Percentiles rank a stretch among this genome's conserved stretches.
phyloP scores from a whole-genome alignment of 2,329 filamentous ascomycete species.

The Basipetospora chlamydospora region DNA sequence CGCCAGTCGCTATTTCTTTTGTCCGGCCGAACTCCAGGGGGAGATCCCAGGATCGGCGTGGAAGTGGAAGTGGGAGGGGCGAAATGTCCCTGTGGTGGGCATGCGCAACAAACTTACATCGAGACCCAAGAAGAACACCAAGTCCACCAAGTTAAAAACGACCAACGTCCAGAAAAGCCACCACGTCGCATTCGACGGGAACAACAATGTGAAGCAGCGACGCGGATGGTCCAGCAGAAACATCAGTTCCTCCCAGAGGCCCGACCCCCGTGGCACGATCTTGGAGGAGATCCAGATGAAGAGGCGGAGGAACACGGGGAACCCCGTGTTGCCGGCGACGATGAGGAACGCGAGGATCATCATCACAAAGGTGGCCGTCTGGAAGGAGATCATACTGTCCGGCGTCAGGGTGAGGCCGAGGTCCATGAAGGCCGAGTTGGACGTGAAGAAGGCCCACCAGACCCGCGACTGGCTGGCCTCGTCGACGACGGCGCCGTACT shows the following conservation, averaged over 20 bases:
- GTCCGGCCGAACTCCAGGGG: too few relatives aligned
- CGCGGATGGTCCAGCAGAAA: slow-evolving; percentile 91
- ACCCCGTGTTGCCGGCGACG: slow-evolving; percentile 88
- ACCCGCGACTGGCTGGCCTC: slow-evolving; percentile 45
- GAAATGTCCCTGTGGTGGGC: not conserved
- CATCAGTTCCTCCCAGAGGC: slow-evolving; percentile 74
- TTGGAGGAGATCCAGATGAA: slow-evolving; percentile 74
- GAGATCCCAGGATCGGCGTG: too few relatives aligned
- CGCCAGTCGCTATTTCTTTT: too few relatives aligned
- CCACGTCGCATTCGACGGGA: slow-evolving; percentile 84
- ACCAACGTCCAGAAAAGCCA: slow-evolving; percentile 85
- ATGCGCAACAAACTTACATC: too few relatives aligned
- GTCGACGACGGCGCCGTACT: slow-evolving; percentile 53
- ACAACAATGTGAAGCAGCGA: slow-evolving; percentile 88
- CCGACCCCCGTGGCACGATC: slow-evolving; percentile 47
- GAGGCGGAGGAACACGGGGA: slow-evolving; percentile 86
- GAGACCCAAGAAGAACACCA: slow-evolving; percentile 84
- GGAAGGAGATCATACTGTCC: slow-evolving; percentile 87
- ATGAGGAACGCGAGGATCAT: slow-evolving; percentile 74
- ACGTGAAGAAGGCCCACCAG: slow-evolving; percentile 91
- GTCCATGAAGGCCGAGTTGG: slow-evolving; percentile 84
- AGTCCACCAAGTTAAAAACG: slow-evolving; percentile 66
- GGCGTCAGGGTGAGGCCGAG: slow-evolving; percentile 86
- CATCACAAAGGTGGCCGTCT: slow-evolving; percentile 59
- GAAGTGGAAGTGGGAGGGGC: not conserved